phyloP scores from a whole-genome alignment of 257 asterid species.

The Solanum arcanum region DNA sequence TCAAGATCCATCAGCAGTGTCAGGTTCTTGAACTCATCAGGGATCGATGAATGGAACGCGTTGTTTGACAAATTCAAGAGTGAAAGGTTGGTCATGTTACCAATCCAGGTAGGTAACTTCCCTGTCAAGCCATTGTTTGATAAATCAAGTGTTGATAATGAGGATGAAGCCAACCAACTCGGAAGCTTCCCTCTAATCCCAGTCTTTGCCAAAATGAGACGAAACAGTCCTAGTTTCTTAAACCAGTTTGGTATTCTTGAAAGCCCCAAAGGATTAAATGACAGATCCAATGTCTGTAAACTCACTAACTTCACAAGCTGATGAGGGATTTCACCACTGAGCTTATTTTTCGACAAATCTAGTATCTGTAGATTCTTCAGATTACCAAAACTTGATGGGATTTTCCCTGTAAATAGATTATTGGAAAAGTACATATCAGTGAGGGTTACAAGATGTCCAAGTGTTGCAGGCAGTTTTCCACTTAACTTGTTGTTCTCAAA shows the following conservation, averaged over 20 bases:
- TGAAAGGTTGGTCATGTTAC: constrained; percentile 45
- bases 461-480: constrained; percentile 40
- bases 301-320: constrained; percentile 19
- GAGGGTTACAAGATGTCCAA: constrained; percentile 39
- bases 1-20: constrained; percentile 32
- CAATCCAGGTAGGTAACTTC: constrained; percentile 48
- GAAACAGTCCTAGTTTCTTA: constrained; percentile 18
- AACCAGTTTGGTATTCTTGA: constrained; percentile 38
- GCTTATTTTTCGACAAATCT: constrained; percentile 42
- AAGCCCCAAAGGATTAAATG: constrained; percentile 45
- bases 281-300: constrained; percentile 34
- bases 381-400: constrained; percentile 43
- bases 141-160: constrained; percentile 40
- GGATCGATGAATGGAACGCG: constrained; percentile 33
- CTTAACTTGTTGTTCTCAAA: constrained; percentile 42
- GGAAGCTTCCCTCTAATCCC: constrained; percentile 52
- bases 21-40: constrained; percentile 36
- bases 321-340: constrained; percentile 33
- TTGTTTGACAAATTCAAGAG: constrained; percentile 49
- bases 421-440: constrained; percentile 31
- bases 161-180: constrained; percentile 34
- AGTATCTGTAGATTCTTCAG: constrained; percentile 24
- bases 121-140: constrained; percentile 50
- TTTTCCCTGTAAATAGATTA: constrained; percentile 38
- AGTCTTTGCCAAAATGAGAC: constrained; percentile 26